These are phyloP conservation scores for Rhodotorula kratochvilovae DNA, from an alignment of 768 basidiomycete species.

Conservation along the genomic window DNA sequence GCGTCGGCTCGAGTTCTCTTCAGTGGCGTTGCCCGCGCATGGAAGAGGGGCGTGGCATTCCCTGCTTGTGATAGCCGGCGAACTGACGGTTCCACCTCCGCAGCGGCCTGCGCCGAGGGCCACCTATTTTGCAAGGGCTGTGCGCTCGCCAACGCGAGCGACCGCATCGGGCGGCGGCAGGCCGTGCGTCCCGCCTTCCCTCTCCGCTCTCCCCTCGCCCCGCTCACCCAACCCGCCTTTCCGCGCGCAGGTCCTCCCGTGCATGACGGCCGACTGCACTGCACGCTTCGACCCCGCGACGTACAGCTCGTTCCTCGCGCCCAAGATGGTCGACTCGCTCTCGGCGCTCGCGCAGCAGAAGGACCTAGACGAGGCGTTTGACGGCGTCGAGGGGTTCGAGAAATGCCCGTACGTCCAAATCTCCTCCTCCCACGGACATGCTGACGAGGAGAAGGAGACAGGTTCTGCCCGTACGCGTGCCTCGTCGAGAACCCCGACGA, in stretches of 20 bases:
- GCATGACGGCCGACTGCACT: slow-evolving; percentile 39
- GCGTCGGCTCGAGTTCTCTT: not conserved
- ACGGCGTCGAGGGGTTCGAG: slow-evolving; percentile 31
- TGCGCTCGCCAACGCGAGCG: slow-evolving; percentile 23
- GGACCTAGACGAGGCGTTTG: slow-evolving; percentile 33
- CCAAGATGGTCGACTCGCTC: slow-evolving; percentile 17
- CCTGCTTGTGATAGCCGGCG: too few species aligned
- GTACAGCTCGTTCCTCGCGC: slow-evolving; percentile 14
- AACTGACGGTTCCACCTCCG: not conserved
- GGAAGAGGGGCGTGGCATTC: too few species aligned
- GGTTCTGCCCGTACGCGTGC: slow-evolving; percentile 38
- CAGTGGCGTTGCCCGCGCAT: not conserved
- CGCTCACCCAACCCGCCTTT: not conserved
- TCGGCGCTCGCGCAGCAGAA: slow-evolving; percentile 32
- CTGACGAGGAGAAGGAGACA: not conserved
- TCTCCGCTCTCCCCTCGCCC: too few species aligned
- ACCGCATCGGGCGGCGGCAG: slow-evolving; percentile 28
- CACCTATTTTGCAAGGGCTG: slow-evolving; percentile 41
- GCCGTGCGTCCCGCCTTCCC: slow-evolving; percentile 12
- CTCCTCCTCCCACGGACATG: too few species aligned
- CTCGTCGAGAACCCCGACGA: slow-evolving; percentile 39
- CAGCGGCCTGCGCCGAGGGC: slow-evolving; percentile 29
- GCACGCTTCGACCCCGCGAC: slow-evolving; percentile 11
- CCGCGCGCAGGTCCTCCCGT: slow-evolving; percentile 19
- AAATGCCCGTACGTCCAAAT: slow-evolving; percentile 31